phyloP scores from a whole-genome alignment of 208 protist genomes.

The Tetramitus jugosus region DNA sequence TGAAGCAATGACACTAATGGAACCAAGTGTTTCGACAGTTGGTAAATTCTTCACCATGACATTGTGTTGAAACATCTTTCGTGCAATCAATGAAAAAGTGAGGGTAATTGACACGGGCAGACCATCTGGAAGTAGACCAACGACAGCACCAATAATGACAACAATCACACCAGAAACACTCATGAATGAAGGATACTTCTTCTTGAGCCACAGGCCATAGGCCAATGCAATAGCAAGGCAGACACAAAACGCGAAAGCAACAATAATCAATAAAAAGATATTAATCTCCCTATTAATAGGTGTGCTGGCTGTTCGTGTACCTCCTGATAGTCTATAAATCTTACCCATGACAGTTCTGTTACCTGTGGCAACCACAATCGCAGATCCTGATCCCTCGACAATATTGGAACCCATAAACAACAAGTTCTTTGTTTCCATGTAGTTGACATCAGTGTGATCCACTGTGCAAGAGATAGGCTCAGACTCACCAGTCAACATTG shows the following conservation, averaged over 20 bases:
- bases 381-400: neutral
- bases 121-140: constrained; percentile 67
- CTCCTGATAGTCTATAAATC: neutral
- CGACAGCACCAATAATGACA: constrained; percentile 51
- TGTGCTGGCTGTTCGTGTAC: constrained; percentile 45
- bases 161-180: constrained; percentile 32
- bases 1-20: constrained; percentile 55
- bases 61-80: constrained; percentile 57
- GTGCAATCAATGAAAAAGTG: constrained; percentile 55
- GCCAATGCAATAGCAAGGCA: neutral
- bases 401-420: constrained; percentile 56
- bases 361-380: neutral
- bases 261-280: constrained; percentile 21
- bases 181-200: neutral
- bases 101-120: constrained; percentile 67
- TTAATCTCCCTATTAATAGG: constrained; percentile 57
- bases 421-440: constrained; percentile 57
- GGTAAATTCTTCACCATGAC: constrained; percentile 67
- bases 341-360: neutral
- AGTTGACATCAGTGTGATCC: neutral
- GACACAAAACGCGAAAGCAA: constrained; percentile 13
- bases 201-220: neutral
- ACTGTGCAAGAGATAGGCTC: neutral
- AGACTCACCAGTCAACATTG: constrained; percentile 29
- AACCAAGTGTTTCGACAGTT: constrained; percentile 71